Base-by-base conservation (phyloP, 2,329 filamentous ascomycete genomes). In the Xylaria digitata region DNA sequence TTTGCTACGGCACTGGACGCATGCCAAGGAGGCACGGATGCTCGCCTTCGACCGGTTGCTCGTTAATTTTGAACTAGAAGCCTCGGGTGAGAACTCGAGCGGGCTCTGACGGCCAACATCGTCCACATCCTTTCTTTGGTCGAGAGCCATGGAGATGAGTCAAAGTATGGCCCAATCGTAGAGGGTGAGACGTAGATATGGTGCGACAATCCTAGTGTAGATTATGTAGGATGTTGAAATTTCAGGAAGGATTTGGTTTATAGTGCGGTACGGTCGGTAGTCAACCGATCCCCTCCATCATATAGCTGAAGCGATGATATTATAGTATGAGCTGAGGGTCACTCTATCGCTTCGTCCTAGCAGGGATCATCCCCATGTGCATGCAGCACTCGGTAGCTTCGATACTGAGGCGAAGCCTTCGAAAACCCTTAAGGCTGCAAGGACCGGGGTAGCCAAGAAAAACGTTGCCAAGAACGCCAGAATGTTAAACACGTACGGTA, bases 1-100 rank as follows among this genome's bases (percentile, higher is more conserved):
- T 73, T 82, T 86, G 65, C 78, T 77, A 26, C 79, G 80, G 63
- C 83, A 86, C 71, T 87, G 86, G 76, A 83, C 76, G 53, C 80
- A 81, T 55, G 80, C 80, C 40, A 81, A 71, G 11, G 80, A 81
- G 26, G 80, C 79, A 59, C 80, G 79, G 60, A 86, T 82, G 42
- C 73, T 75, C 15, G 75, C 73, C 58, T 78, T 78, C 34, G 77
- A 76, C 26, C 73, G 73, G 55, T 67, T 72, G 54, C 68, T 67
- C 32, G 67, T 17, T 19, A 49, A 46, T 40, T 70, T 76, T 8
- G 71, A 58, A 45, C 75, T 71, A 48, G 70, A 70, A n/a, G 63
- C 67, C 42, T 75, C 73, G 21, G 71, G 68, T 32, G 74, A 73
- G 9, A 72, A 74, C 42, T 63, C 70, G 55, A 61, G 64, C 19